phyloP scores from a whole-genome alignment of 768 basidiomycete genomes.

The Russula foetens region DNA sequence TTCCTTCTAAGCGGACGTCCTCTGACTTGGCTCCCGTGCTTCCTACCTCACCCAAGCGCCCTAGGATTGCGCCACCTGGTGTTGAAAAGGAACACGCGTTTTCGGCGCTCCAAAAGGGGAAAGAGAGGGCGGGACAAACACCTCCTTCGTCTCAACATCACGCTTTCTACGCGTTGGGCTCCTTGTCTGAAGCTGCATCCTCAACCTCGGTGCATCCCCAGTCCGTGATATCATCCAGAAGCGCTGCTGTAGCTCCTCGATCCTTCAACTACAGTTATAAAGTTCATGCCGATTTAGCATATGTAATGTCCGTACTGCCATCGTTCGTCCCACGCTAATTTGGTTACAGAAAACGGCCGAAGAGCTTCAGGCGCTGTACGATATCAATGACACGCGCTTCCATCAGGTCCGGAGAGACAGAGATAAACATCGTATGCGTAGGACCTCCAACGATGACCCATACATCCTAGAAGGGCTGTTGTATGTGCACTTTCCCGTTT shows the following conservation, averaged over 20 bases:
- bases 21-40: neutral
- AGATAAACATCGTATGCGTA: constrained; percentile 8
- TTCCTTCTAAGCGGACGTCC: constrained; percentile 8
- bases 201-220: neutral
- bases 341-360: neutral
- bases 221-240: neutral
- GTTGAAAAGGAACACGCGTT: constrained; percentile 9
- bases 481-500: neutral
- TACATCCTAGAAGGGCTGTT: constrained; percentile 5
- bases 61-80: neutral
- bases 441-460: neutral
- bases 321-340: neutral
- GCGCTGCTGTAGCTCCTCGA: neutral
- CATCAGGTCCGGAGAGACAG: neutral
- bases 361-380: constrained; percentile 4
- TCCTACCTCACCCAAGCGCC: constrained; percentile 9
- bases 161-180: neutral
- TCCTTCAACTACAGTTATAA: neutral
- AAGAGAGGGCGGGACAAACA: neutral
- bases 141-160: neutral
- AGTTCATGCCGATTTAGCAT: constrained; percentile 5
- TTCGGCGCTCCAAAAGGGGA: neutral
- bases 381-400: neutral
- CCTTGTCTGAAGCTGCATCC: neutral
- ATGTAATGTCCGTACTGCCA: neutral